phyloP scores from a whole-genome alignment of 1,284 basidiomycete genomes.

The Sphaerobolus stellatus region DNA sequence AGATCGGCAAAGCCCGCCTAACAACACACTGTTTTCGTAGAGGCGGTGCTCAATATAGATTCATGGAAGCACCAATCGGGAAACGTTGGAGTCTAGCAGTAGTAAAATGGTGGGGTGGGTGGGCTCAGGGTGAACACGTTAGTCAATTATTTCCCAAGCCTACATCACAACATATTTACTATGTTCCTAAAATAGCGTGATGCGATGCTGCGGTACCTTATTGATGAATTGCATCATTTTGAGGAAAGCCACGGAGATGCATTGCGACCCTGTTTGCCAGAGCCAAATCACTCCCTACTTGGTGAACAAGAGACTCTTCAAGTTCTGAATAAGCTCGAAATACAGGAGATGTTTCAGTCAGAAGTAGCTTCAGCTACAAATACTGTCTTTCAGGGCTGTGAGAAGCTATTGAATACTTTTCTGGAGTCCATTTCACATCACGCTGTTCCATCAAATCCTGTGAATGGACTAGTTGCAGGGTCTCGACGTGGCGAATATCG shows the following conservation, averaged over 20 bases:
- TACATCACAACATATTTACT: background rate
- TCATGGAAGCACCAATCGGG: slow-evolving; percentile 36
- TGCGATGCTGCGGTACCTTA: background rate
- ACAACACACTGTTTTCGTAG: slow-evolving; percentile 37
- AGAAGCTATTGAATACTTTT: too few relatives aligned
- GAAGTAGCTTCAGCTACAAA: too few relatives aligned
- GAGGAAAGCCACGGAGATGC: background rate
- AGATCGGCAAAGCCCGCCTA: slow-evolving; percentile 17
- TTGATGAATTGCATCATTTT: background rate
- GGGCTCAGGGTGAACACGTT: slow-evolving; percentile 14
- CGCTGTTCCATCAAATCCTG: too few relatives aligned
- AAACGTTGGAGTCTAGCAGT: slow-evolving; percentile 33
- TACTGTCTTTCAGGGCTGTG: too few relatives aligned
- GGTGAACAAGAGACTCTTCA: background rate
- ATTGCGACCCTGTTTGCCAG: background rate
- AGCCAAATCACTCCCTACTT: background rate
- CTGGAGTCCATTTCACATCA: too few relatives aligned
- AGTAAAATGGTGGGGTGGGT: slow-evolving; percentile 44
- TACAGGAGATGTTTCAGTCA: too few relatives aligned
- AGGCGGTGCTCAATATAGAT: slow-evolving; percentile 39
- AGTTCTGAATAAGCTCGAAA: too few relatives aligned
- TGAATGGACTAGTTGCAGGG: too few relatives aligned
- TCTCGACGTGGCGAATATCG: too few relatives aligned
- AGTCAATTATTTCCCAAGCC: background rate
- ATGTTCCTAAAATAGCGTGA: background rate